Percentiles rank a stretch among this genome's conserved stretches.
Evolutionary conservation across 192 early-diverging fungal genomes (phyloP).

Genomic region (Haplosporangium gracile): DNA sequence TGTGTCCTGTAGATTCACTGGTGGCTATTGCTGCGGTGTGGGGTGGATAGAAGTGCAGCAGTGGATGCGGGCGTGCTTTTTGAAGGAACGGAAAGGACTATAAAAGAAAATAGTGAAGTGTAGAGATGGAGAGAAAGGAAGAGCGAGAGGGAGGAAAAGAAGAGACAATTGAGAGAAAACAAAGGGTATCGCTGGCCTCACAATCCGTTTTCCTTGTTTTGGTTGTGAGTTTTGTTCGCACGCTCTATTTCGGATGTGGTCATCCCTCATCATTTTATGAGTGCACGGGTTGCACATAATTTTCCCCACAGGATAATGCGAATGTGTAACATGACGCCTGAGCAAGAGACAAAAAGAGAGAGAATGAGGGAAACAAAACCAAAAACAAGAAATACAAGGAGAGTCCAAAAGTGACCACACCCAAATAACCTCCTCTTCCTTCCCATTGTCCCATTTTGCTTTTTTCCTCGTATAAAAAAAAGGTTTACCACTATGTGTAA

Average conservation of each 20-base stretch:
- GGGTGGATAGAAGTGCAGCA: background rate
- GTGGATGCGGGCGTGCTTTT: background rate
- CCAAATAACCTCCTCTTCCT: background rate
- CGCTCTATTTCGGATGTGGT: background rate
- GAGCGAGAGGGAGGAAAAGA: background rate
- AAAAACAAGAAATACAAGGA: background rate
- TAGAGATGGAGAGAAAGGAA: background rate
- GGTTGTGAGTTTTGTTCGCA: background rate
- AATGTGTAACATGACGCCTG: background rate
- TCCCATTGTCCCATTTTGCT: too few relatives aligned
- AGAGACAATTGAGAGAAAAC: too few relatives aligned
- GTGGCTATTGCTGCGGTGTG: background rate
- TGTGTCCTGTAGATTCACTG: background rate
- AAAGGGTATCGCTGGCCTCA: too few relatives aligned
- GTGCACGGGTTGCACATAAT: background rate
- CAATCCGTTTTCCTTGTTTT: background rate
- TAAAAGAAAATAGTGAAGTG: background rate
- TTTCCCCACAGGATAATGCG: background rate
- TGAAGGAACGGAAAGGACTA: background rate
- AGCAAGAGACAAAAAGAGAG: background rate
- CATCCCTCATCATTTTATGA: background rate
- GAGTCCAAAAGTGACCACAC: background rate
- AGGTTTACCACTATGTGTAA: too few relatives aligned
- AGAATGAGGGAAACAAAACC: background rate
- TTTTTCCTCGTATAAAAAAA: too few relatives aligned